A percentile compares a stretch with the other conserved stretches of the same genome.
These are phyloP conservation scores for Isatis tinctoria DNA, from an alignment of 345 rosid genomes.

Conservation along the genomic window DNA sequence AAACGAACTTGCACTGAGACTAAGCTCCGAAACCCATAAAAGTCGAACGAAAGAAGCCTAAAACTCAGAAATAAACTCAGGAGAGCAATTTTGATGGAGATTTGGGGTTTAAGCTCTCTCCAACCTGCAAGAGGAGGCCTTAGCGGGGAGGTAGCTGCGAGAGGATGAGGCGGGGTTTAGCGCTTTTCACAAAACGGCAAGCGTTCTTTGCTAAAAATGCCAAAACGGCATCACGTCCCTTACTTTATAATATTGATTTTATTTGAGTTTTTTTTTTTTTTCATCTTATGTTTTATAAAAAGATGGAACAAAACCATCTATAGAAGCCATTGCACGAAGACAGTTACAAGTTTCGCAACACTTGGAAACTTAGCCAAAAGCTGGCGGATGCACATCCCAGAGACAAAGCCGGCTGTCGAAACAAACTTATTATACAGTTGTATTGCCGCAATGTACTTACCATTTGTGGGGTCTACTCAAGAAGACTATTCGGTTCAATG, in stretches of 20 bases:
- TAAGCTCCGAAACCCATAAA: constrained; percentile 22
- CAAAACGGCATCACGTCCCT: constrained; percentile 11
- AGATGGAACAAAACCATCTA: no score
- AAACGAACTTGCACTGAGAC: neutral
- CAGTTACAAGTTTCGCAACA: no score
- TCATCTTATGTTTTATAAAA: no score
- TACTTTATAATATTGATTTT: neutral
- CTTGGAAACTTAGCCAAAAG: no score
- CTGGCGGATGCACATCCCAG: no score
- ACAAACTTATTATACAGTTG: no score
- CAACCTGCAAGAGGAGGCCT: constrained; percentile 3
- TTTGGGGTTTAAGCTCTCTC: constrained; percentile 31
- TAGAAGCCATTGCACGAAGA: no score
- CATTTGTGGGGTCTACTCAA: no score
- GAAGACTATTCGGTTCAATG: no score
- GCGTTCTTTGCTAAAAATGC: neutral
- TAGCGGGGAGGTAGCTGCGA: constrained; percentile 17
- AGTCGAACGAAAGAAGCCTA: neutral
- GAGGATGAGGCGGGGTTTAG: constrained; percentile 34
- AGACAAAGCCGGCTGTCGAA: no score
- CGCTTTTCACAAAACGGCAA: constrained; percentile 8
- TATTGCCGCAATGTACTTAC: no score
- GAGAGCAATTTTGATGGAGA: neutral
- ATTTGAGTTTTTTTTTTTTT: no score
- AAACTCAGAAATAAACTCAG: neutral